phyloP scores from a whole-genome alignment of 345 rosid genomes.

The Acer negundo region DNA sequence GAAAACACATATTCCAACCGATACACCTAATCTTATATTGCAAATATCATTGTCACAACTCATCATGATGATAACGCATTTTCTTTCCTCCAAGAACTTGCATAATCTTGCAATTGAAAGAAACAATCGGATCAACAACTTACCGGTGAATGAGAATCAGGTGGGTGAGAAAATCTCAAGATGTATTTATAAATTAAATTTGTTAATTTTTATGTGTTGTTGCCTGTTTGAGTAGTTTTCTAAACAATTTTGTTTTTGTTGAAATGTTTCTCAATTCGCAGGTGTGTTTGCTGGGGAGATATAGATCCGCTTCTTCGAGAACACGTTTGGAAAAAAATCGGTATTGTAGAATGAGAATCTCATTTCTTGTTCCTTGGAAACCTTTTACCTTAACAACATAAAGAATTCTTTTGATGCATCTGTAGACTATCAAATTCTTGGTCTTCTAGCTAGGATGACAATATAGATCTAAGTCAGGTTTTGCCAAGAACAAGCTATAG shows the following conservation, averaged over 20 bases:
- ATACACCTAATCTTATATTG: no score
- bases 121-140: no score
- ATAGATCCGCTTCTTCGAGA: constrained; percentile 29
- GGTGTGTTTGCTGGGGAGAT: constrained; percentile 10
- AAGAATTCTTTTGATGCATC: constrained; percentile 32
- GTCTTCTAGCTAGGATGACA: neutral
- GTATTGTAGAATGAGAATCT: constrained; percentile 25
- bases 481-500: neutral
- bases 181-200: no score
- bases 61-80: no score
- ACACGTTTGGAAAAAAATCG: constrained; percentile 20
- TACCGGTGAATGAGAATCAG: no score
- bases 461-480: neutral
- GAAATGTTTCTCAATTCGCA: neutral
- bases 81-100: no score
- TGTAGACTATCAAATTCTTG: neutral
- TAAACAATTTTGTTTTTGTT: neutral
- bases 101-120: no score
- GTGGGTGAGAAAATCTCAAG: no score
- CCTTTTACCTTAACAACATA: constrained; percentile 38
- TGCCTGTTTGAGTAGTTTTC: neutral
- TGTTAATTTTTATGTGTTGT: neutral
- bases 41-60: no score
- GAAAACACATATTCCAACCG: no score
- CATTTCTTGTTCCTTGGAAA: constrained; percentile 22